A percentile compares a stretch with the other conserved stretches of the same genome.
Evolutionary conservation across 805 yeast species (phyloP).

Genomic region (Candida nitratophila): DNA sequence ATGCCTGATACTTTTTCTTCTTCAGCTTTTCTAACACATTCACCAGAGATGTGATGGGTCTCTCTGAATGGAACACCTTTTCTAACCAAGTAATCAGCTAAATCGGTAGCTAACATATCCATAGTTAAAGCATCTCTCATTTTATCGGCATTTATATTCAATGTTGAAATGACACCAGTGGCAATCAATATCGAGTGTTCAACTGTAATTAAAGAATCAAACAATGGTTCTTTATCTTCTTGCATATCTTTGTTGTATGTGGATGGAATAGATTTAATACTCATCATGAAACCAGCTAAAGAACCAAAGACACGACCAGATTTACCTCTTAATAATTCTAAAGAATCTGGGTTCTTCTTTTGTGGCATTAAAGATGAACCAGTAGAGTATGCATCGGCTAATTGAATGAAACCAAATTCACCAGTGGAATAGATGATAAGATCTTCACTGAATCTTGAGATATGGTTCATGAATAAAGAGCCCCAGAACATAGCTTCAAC

Average conservation of each 20-base stretch:
- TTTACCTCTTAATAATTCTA: constrained; percentile 93
- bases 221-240: constrained; percentile 98
- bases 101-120: constrained; percentile 99
- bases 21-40: constrained; percentile 91
- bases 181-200: constrained; percentile 93
- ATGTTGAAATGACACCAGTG: constrained; percentile 92
- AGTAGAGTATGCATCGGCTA: constrained; percentile 97
- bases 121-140: constrained; percentile 89
- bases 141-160: constrained; percentile 59
- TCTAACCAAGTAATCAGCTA: constrained; percentile 95
- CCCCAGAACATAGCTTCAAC: constrained; percentile 96
- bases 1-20: constrained; percentile 71
- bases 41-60: constrained; percentile 98
- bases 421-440: constrained; percentile 94
- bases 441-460: constrained; percentile 92
- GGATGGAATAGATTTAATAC: constrained; percentile 94
- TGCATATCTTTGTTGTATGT: constrained; percentile 98
- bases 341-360: constrained; percentile 95
- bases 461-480: constrained; percentile 88
- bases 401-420: constrained; percentile 89
- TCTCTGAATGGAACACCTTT: constrained; percentile 99
- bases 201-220: constrained; percentile 83
- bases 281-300: constrained; percentile 92
- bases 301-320: constrained; percentile 97
- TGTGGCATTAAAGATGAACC: constrained; percentile 99